A percentile compares a stretch with the other conserved stretches of the same genome.
Conservation (phyloP, 1,139 yeast species). For the Williopsis jadinii region DNA sequence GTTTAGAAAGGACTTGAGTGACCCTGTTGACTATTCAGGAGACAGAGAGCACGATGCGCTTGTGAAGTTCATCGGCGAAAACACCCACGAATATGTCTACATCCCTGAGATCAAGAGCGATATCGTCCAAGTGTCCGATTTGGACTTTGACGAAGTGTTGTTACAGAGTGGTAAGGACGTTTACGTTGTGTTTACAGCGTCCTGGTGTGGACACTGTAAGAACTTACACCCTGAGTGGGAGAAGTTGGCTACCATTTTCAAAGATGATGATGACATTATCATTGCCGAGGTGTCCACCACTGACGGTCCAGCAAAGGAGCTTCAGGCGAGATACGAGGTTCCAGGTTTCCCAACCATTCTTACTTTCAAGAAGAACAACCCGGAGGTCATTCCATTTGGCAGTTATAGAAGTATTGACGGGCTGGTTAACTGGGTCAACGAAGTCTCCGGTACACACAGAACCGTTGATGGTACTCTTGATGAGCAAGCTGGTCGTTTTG, state of each 20-base stretch:
- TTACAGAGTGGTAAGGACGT: conserved; percentile 32
- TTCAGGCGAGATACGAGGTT: conserved; percentile 35
- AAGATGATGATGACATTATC: conserved; percentile 48
- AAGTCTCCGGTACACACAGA: conserved; percentile 46
- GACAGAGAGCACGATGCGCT: conserved; percentile 69
- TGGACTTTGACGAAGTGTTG: conserved; percentile 20
- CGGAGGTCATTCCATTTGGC: conserved; percentile 23
- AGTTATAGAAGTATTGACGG: conserved; percentile 33
- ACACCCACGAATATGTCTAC: conserved; percentile 50
- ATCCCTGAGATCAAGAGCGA: conserved; percentile 18
- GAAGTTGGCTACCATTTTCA: conserved; percentile 66
- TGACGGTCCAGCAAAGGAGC: conserved; percentile 34
- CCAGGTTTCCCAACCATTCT: conserved; percentile 90
- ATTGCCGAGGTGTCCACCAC: conserved; percentile 89
- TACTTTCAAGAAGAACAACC: conserved; percentile 83
- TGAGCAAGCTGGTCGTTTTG: conserved; percentile 48
- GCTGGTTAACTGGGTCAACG: conserved; percentile 46
- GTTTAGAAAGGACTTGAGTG: conserved; percentile 51
- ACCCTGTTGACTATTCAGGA: conserved; percentile 61
- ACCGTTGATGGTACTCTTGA: conserved; percentile 44
- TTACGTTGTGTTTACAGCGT: conserved; percentile 92
- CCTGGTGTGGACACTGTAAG: conserved; percentile 99
- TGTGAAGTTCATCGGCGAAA: conserved; percentile 57
- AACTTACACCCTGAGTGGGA: conserved; percentile 88
- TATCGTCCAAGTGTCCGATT: conserved; percentile 19